Evolutionary conservation across 2,329 filamentous ascomycete genomes (phyloP).

Genomic region (Aureobasidium melanogenum): DNA sequence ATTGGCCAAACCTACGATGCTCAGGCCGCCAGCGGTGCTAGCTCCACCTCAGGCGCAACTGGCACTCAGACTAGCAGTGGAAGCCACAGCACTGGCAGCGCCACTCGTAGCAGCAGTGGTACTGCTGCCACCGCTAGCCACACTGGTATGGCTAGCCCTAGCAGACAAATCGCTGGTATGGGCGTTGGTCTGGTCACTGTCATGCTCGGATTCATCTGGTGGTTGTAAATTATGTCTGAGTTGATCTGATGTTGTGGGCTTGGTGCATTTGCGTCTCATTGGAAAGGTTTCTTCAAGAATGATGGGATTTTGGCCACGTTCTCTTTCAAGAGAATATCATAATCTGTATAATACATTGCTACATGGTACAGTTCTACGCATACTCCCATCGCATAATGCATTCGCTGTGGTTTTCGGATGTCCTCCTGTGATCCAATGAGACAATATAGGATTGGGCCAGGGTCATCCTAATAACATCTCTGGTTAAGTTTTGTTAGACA

Average conservation of each 20-base stretch:
- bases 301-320: not conserved
- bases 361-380: not conserved
- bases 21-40: conserved; percentile 14
- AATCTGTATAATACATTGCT: not conserved
- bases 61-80: conserved; percentile 24
- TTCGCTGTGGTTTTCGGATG: not conserved
- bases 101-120: conserved; percentile 2
- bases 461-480: not conserved
- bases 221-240: conserved; percentile 30
- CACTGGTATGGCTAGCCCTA: conserved; percentile 36
- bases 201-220: conserved; percentile 46
- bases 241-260: not conserved
- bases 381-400: no score
- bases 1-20: conserved; percentile 45
- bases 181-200: conserved; percentile 40
- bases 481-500: no score
- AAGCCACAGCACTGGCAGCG: conserved; percentile 14
- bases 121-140: conserved; percentile 24
- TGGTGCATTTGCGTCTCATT: not conserved
- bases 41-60: conserved; percentile 17
- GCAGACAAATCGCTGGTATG: conserved; percentile 43
- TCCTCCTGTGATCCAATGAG: no score
- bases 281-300: no score
- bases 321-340: not conserved
- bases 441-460: not conserved